Evolutionary conservation across 2,329 filamentous ascomycete genomes (phyloP), one percentile per base, ranked within the genome.

Genomic region (Elsinoe arachidis): DNA sequence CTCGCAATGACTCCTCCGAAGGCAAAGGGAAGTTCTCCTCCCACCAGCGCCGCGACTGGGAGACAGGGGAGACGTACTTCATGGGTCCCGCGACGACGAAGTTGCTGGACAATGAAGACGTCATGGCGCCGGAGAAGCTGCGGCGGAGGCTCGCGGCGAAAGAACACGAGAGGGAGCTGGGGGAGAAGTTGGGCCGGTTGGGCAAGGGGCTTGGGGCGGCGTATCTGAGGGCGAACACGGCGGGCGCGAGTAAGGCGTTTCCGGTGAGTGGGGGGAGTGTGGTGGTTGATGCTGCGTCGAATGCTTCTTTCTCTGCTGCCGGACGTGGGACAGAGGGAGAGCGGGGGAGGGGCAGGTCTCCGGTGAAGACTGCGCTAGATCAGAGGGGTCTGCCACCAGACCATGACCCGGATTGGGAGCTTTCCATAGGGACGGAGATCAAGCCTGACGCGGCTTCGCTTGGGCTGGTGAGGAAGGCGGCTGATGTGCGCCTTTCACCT

Each of bases 161-260:
- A 54, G 87, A 90, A 69, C 85, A 81, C 66, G 88, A 92, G 69
- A 77, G 83, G 17, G 84, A 88, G 21, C 79, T 93, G 51, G 86
- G 84, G 62, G 83, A 81, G 67, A 82, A 82, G 63, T 76, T 93
- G 2, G 82, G 81, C 9, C 74, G 80, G 53, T 74, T 84, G 59
- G 86, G 86, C 9, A 79, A 75, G 51, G 84, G 84, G 5, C 79
- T 85, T 0, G 87, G 87, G 1, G 80, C 77, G 47, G 85, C 89
- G 60, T 91, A 91, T 69, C 84, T 90, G 79, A 77, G 73, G 55
- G 52, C 68, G 4, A 30, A 30, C 7, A 30, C 26, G 4, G 26
- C 26, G 26, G 26, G 26, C 9, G 62, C 62, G 5, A 46, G 4
- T 9, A 30, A 30, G 26, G 26, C 5, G 26, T 30, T 30, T 30